A percentile compares a stretch with the other conserved stretches of the same genome.
Conservation (phyloP, 768 basidiomycete genomes). For the Termitomyces eurrhizus region DNA sequence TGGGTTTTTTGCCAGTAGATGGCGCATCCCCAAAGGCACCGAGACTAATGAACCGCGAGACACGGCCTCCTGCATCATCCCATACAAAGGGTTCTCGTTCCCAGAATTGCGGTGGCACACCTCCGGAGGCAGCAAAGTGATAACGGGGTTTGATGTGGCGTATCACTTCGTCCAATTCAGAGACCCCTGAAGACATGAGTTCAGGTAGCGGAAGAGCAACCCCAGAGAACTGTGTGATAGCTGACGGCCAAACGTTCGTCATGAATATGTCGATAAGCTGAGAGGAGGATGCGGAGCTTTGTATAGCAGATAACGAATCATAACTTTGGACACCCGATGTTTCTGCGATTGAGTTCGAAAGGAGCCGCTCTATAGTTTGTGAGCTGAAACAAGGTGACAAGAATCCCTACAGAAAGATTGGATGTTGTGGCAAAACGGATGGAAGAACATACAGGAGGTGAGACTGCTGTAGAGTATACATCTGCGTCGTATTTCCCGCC, state of each 20-base stretch:
- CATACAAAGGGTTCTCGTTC: constrained; percentile 91
- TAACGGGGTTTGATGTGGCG: constrained; percentile 77
- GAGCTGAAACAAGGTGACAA: constrained; percentile 71
- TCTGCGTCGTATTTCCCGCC: constrained; percentile 71
- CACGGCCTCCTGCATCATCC: constrained; percentile 64
- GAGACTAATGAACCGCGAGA: constrained; percentile 80
- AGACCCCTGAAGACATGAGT: constrained; percentile 40
- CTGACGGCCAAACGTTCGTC: constrained; percentile 72
- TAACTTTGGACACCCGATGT: constrained; percentile 47
- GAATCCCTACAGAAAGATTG: constrained; percentile 52
- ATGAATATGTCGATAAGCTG: constrained; percentile 79
- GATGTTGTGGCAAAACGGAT: constrained; percentile 2
- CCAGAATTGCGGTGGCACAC: constrained; percentile 80
- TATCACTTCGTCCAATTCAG: constrained; percentile 63
- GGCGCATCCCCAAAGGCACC: constrained; percentile 79
- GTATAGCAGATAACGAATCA: constrained; percentile 64
- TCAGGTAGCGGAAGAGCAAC: constrained; percentile 46
- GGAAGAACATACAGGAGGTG: constrained; percentile 52
- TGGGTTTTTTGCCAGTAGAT: constrained; percentile 69
- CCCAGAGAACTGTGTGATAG: constrained; percentile 58
- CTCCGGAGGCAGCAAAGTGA: constrained; percentile 71
- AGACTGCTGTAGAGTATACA: constrained; percentile 54
- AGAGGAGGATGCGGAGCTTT: constrained; percentile 54
- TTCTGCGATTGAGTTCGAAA: constrained; percentile 64
- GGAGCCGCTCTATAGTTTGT: constrained; percentile 65